These are phyloP conservation scores for Tulasnella sp. DNA, from an alignment of 768 basidiomycete genomes.

Conservation along the genomic window DNA sequence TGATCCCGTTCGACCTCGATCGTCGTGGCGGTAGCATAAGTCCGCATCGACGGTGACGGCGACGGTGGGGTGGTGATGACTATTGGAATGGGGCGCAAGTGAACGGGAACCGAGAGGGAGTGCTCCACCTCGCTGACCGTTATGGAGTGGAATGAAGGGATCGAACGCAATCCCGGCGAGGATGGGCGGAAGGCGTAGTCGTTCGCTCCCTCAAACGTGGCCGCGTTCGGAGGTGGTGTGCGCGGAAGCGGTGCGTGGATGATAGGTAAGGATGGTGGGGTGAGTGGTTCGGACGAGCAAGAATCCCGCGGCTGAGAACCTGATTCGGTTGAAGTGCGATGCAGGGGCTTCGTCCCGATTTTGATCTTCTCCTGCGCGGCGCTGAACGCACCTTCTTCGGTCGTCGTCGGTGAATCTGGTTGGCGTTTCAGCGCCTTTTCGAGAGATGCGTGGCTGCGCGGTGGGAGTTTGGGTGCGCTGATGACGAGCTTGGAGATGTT, in stretches of 20 bases:
- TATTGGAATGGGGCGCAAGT: constrained; percentile 17
- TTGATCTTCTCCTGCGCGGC: not conserved
- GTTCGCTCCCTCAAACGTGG: not conserved
- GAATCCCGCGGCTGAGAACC: not conserved
- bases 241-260: not conserved
- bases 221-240: not conserved
- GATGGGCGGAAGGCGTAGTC: not conserved
- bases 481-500: not conserved
- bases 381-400: not conserved
- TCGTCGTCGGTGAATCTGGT: not conserved
- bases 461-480: not conserved
- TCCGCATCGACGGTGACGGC: constrained; percentile 15
- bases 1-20: not conserved
- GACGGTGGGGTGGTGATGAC: constrained; percentile 23
- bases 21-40: constrained; percentile 6
- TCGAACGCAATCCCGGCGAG: not conserved
- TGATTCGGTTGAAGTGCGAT: not conserved
- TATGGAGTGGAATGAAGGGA: not conserved
- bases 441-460: not conserved
- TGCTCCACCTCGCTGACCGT: not conserved
- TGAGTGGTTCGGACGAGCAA: not conserved
- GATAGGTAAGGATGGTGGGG: not conserved
- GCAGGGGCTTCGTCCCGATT: not conserved
- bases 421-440: not conserved
- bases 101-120: not conserved